Evolutionary conservation across 2,329 filamentous ascomycete genomes (phyloP), one percentile per base, ranked within the genome.

Genomic region (Xylariaceae sp.): DNA sequence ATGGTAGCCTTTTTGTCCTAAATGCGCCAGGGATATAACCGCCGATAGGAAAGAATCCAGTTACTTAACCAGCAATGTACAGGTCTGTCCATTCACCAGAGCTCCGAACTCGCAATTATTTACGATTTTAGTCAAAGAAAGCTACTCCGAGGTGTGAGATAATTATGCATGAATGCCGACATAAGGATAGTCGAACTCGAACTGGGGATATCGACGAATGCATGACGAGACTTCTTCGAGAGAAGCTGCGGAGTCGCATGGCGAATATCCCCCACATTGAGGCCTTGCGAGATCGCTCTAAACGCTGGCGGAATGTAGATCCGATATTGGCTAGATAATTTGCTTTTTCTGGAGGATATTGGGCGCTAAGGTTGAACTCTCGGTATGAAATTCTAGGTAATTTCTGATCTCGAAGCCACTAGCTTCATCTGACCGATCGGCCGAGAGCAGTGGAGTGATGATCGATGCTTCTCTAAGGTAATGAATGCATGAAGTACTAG

Each of bases 401-500:
- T 53, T 42, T 48, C 50, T 57, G 41, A 41, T 49, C 45, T 57
- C 19, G 50, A 56, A 54, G 48, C 47, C 32, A 49, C 49, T 45
- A 41, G 45, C 54, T 43, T 57, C 48, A 49, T 60, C 52, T 60
- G 52, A 51, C 54, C 57, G 50, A 52, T 41, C 52, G 60, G 58
- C 54, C 60, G 61, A 62, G 56, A 45, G 40, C 20, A 51, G 29
- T 23, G 56, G 56, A 60, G 56, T 59, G 48, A 51, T 55, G 49
- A 59, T 56, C 57, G 56, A 61, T 60, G 56, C 44, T 59, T 58
- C 64, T 56, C 64, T 56, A 66, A 63, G 50, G 64, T 70, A 56
- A 54, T 54, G 50, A 52, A 50, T 59, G 52, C 60, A 60, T 55
- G 54, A 50, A 37, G 32, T 37, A 10, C 32, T 59, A 45, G 56